phyloP scores from a whole-genome alignment of 1,284 basidiomycete genomes.

The Gyrodon tennesseensis region DNA sequence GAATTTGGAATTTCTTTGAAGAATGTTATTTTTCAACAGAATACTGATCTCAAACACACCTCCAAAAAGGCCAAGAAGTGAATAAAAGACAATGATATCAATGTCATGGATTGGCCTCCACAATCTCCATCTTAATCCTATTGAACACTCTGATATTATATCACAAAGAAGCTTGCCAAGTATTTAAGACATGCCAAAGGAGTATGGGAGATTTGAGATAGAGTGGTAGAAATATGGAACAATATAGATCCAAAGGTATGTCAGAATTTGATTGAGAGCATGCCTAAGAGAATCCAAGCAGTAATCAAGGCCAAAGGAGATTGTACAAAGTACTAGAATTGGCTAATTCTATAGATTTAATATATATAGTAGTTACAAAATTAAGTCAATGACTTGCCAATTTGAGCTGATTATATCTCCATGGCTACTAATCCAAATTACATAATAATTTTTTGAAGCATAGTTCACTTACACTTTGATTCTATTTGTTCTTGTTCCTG shows the following conservation, averaged over 20 bases:
- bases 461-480: background rate
- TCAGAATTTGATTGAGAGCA: background rate
- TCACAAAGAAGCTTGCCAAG: too few species aligned
- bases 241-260: background rate
- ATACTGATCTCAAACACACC: too few species aligned
- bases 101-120: background rate
- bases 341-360: background rate
- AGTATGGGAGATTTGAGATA: background rate
- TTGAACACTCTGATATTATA: too few species aligned
- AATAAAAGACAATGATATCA: background rate
- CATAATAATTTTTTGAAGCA: background rate
- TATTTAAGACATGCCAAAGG: too few species aligned
- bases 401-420: background rate
- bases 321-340: background rate
- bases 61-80: too few species aligned
- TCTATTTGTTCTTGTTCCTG: background rate
- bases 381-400: background rate
- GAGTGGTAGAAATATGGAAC: background rate
- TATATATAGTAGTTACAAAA: background rate
- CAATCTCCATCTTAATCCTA: background rate
- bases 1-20: too few species aligned
- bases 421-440: background rate
- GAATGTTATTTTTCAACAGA: too few species aligned
- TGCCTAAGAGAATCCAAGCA: slow-evolving; percentile 1
- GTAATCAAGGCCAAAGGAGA: background rate